Evolutionary conservation across 192 early-diverging fungal genomes (phyloP).

Genomic region (Gamsiella multidivaricata): DNA sequence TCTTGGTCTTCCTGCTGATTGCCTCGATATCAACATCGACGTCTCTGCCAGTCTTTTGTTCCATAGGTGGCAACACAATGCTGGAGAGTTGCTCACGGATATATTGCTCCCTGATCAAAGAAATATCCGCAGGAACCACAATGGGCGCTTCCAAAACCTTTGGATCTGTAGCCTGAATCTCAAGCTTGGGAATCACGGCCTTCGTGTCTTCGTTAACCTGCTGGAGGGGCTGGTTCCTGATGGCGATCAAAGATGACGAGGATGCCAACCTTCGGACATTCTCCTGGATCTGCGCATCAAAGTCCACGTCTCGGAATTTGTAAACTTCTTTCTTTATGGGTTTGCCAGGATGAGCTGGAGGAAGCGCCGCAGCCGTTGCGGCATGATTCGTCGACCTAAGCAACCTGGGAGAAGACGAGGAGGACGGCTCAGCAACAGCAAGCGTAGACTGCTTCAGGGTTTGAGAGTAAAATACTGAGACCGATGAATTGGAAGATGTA

Average conservation of each 20-base stretch:
- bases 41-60: background rate
- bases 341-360: background rate
- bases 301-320: conserved; percentile 25
- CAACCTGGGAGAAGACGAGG: background rate
- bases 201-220: background rate
- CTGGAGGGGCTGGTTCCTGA: background rate
- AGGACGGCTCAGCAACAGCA: background rate
- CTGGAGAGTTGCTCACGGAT: conserved; percentile 15
- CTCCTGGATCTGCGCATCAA: conserved; percentile 36
- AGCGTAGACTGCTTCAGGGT: conserved; percentile 7
- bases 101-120: conserved; percentile 16
- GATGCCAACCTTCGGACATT: conserved; percentile 21
- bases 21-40: background rate
- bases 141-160: conserved; percentile 40
- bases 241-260: conserved; percentile 11
- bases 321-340: background rate
- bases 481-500: conserved; percentile 14
- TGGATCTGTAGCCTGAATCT: conserved; percentile 27
- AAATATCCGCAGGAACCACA: conserved; percentile 33
- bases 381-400: background rate
- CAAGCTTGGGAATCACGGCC: background rate
- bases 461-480: conserved; percentile 14
- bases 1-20: background rate
- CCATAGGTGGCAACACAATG: conserved; percentile 36
- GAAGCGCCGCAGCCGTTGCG: background rate